A percentile compares a stretch with the other conserved stretches of the same genome.
phyloP scores from a whole-genome alignment of 768 basidiomycete species.

The Collybia sp. region DNA sequence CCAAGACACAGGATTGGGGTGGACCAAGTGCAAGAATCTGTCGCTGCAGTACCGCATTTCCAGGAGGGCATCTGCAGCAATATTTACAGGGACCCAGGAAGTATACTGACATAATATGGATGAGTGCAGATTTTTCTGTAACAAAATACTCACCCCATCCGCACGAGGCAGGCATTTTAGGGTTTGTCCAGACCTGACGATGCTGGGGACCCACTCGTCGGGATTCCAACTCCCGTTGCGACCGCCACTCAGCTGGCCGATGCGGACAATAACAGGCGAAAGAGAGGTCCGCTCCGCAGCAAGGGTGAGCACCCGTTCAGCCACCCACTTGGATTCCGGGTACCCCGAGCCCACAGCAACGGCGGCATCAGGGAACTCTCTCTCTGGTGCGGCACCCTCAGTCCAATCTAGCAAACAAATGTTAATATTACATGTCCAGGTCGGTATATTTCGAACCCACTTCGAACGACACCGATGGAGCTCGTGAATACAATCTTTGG shows the following conservation, averaged over 20 bases:
- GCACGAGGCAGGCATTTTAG: slow-evolving; percentile 26
- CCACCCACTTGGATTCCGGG: slow-evolving; percentile 36
- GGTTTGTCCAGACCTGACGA: slow-evolving; percentile 24
- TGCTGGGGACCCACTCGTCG: slow-evolving; percentile 37
- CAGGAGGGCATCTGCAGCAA: slow-evolving; percentile 15
- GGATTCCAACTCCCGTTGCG: slow-evolving; percentile 35
- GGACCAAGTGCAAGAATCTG: slow-evolving; percentile 6
- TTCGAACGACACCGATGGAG: slow-evolving; percentile 19
- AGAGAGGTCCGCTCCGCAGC: slow-evolving; percentile 23
- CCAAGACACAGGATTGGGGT: slow-evolving; percentile 9
- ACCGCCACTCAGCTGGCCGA: slow-evolving; percentile 40
- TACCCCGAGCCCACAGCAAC: slow-evolving; percentile 30
- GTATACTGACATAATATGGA: slow-evolving; percentile 8
- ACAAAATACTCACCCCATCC: slow-evolving; percentile 19
- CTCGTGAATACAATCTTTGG: slow-evolving; percentile 34
- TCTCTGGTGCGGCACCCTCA: slow-evolving; percentile 15
- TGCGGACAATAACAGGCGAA: slow-evolving; percentile 27
- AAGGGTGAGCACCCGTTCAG: slow-evolving; percentile 24
- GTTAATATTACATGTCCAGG: neutral
- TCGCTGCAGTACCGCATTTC: slow-evolving; percentile 13
- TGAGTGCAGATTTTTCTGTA: too few relatives aligned
- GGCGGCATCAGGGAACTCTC: slow-evolving; percentile 13
- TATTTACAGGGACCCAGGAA: slow-evolving; percentile 19
- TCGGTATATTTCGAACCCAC: slow-evolving; percentile 2
- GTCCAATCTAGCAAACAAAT: slow-evolving; percentile 6